These are phyloP conservation scores for Umbelopsis ramanniana DNA, from an alignment of 192 early-diverging fungal genomes.

Conservation along the genomic window DNA sequence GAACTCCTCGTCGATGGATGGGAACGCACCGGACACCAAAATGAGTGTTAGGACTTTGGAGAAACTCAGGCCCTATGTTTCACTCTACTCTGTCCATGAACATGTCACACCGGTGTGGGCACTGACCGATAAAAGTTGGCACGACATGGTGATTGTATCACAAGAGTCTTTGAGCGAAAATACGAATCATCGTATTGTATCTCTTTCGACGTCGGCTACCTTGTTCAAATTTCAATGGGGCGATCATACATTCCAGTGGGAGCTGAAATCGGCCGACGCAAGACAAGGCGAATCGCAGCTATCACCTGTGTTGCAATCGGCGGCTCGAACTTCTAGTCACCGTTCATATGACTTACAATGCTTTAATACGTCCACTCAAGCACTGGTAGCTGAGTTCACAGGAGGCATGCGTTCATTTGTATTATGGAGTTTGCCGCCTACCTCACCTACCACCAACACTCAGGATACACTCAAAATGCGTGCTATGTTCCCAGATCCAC, in stretches of 20 bases:
- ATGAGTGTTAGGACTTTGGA: background rate
- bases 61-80: constrained; percentile 11
- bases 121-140: constrained; percentile 27
- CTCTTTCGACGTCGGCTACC: constrained; percentile 20
- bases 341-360: constrained; percentile 25
- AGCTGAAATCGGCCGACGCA: constrained; percentile 7
- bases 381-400: constrained; percentile 19
- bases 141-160: constrained; percentile 22
- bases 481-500: background rate
- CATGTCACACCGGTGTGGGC: constrained; percentile 14
- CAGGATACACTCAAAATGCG: constrained; percentile 1
- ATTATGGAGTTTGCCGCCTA: constrained; percentile 3
- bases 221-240: constrained; percentile 30
- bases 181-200: constrained; percentile 25
- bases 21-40: too few relatives aligned
- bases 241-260: constrained; percentile 26
- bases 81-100: constrained; percentile 7
- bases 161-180: constrained; percentile 14
- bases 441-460: background rate
- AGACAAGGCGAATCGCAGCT: constrained; percentile 12
- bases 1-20: background rate
- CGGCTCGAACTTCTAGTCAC: background rate
- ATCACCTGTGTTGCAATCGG: constrained; percentile 1
- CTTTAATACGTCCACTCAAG: background rate
- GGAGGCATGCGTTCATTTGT: constrained; percentile 17